Percentiles rank a stretch among this genome's conserved stretches.
Evolutionary conservation across 2,329 filamentous ascomycete species (phyloP).

Genomic region (Penicillium paneum): DNA sequence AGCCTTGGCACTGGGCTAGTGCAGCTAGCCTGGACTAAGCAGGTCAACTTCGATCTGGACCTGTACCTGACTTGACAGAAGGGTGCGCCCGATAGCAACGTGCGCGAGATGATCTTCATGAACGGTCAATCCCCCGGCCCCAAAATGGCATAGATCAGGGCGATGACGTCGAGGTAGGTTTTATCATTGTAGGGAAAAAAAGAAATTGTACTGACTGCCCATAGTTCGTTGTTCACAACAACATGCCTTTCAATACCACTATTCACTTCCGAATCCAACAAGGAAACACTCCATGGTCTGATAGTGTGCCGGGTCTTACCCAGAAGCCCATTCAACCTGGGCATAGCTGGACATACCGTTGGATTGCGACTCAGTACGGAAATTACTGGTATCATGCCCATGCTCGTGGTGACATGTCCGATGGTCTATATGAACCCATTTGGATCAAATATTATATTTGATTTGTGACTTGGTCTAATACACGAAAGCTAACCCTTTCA

Average conservation of each 20-base stretch:
- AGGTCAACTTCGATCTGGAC: conserved; percentile 25
- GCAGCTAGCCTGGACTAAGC: conserved; percentile 15
- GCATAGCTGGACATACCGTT: conserved; percentile 51
- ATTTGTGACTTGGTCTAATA: not conserved
- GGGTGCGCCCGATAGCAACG: conserved; percentile 33
- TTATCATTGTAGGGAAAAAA: not conserved
- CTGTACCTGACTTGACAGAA: conserved; percentile 37
- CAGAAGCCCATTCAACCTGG: conserved; percentile 54
- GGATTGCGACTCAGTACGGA: conserved; percentile 54
- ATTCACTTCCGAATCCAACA: conserved; percentile 46
- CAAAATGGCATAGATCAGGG: conserved; percentile 26
- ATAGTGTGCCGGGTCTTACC: conserved; percentile 57
- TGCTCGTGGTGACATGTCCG: conserved; percentile 43
- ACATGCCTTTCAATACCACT: conserved; percentile 30
- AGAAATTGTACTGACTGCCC: not conserved
- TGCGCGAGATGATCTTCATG: conserved; percentile 32
- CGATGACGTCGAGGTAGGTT: conserved; percentile 29
- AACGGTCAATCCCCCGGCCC: conserved; percentile 36
- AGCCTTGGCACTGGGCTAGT: conserved; percentile 10
- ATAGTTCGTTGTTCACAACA: conserved; percentile 32
- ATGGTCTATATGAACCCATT: conserved; percentile 56
- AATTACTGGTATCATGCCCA: conserved; percentile 52
- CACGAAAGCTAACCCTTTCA: conserved; percentile 41
- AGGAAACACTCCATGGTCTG: conserved; percentile 54
- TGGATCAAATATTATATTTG: conserved; percentile 23